Conservation (phyloP, 345 rosid species). For the Lenwebbia sp. region DNA sequence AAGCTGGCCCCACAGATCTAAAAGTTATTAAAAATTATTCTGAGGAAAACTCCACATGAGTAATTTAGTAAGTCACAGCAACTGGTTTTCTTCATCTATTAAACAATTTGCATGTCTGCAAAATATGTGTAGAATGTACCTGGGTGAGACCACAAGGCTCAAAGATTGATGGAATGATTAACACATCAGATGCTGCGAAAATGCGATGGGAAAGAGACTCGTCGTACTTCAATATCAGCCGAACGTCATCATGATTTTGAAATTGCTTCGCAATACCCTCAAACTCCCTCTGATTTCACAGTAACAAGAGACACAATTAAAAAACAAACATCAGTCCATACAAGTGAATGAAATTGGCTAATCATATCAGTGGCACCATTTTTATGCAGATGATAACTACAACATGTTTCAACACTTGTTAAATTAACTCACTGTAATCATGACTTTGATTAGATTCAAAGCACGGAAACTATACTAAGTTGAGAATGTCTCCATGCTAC, state of each 20-base stretch:
- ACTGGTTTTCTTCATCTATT: background rate
- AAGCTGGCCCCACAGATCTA: background rate
- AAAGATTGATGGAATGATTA: slow-evolving; percentile 90
- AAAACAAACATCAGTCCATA: background rate
- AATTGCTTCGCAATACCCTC: slow-evolving; percentile 77
- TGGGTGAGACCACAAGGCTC: slow-evolving; percentile 99
- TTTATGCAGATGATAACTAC: background rate
- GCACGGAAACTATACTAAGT: background rate
- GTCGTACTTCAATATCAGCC: slow-evolving; percentile 75
- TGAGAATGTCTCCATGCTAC: background rate
- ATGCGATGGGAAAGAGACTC: slow-evolving; percentile 82
- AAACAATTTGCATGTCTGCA: background rate
- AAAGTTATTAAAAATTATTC: background rate
- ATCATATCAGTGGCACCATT: background rate
- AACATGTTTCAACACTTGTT: background rate
- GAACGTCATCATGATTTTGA: slow-evolving; percentile 50
- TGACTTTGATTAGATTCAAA: background rate
- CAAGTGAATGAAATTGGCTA: background rate
- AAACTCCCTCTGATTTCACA: slow-evolving; percentile 58
- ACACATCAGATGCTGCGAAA: slow-evolving; percentile 83
- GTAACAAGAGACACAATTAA: background rate
- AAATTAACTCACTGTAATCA: background rate
- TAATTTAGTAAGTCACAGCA: background rate
- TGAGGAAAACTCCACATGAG: background rate
- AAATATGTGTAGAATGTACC: slow-evolving; percentile 22